Conservation (phyloP, 345 rosid genomes). For the Heritiera littoralis region DNA sequence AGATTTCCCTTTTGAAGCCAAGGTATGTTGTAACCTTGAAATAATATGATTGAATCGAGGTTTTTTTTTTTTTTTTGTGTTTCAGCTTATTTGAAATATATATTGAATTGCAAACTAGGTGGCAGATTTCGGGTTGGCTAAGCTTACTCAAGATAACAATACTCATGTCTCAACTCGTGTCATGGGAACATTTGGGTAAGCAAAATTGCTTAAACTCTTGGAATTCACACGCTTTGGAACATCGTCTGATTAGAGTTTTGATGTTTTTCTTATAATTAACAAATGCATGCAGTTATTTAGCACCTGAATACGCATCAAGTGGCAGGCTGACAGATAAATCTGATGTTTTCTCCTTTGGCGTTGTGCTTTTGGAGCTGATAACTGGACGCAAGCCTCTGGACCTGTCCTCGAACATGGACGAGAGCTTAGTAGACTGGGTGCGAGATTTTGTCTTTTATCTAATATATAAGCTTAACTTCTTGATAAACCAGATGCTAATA, state of each 20-base stretch:
- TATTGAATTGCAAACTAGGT: slow-evolving; percentile 47
- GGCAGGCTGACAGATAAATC: slow-evolving; percentile 90
- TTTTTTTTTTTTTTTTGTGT: neutral
- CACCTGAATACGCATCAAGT: slow-evolving; percentile 95
- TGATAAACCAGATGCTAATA: neutral
- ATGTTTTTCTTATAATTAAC: neutral
- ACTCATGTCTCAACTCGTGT: slow-evolving; percentile 95
- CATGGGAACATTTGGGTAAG: slow-evolving; percentile 98
- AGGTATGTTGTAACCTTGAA: slow-evolving; percentile 41
- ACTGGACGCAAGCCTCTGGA: slow-evolving; percentile 77
- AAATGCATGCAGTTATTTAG: slow-evolving; percentile 60
- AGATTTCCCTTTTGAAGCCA: slow-evolving; percentile 85
- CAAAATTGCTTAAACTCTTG: neutral
- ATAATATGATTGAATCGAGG: neutral
- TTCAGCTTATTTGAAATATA: neutral
- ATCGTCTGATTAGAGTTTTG: neutral
- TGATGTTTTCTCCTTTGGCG: slow-evolving; percentile 88
- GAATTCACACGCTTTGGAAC: neutral
- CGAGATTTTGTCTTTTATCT: neutral
- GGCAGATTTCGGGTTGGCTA: slow-evolving; percentile 96
- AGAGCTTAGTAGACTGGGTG: slow-evolving; percentile 92
- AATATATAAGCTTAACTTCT: neutral
- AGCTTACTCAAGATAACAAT: slow-evolving; percentile 67
- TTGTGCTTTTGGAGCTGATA: slow-evolving; percentile 81
- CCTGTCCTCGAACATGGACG: slow-evolving; percentile 59